phyloP scores from a whole-genome alignment of 495 filamentous ascomycete genomes.

The Podospora anserina region DNA sequence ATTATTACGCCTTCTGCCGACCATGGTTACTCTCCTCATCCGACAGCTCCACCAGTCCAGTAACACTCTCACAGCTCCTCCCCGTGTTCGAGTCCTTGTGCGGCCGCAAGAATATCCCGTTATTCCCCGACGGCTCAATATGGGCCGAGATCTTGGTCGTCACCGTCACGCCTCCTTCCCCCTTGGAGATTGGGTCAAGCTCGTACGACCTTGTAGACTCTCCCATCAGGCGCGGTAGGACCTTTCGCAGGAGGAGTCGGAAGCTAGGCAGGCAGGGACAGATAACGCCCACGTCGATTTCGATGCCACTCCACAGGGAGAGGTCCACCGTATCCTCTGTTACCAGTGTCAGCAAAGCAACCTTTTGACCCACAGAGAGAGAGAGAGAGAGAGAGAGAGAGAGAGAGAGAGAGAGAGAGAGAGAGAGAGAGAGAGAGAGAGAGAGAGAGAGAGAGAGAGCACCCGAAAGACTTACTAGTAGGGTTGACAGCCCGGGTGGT shows the following conservation, averaged over 20 bases:
- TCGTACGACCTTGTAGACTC: constrained; percentile 17
- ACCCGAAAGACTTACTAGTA: constrained; percentile 23
- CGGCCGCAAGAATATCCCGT: neutral
- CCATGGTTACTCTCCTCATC: neutral
- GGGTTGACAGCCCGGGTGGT: constrained; percentile 28
- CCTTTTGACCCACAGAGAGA: too few relatives aligned
- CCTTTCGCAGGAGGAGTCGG: constrained; percentile 26
- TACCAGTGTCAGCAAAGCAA: neutral
- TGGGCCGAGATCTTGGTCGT: constrained; percentile 3
- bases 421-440: too few relatives aligned
- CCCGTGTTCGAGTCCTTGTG: constrained; percentile 6
- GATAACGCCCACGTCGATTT: constrained; percentile 34
- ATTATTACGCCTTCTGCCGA: neutral
- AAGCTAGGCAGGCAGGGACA: constrained; percentile 33
- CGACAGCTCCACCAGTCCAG: constrained; percentile 13
- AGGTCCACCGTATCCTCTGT: constrained; percentile 32
- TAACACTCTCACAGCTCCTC: constrained; percentile 18
- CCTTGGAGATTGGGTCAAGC: constrained; percentile 11
- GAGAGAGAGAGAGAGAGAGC: neutral
- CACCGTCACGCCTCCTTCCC: neutral
- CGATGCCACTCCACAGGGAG: constrained; percentile 32
- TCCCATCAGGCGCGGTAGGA: constrained; percentile 23
- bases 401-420: neutral
- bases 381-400: neutral
- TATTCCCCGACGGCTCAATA: constrained; percentile 1